Conservation (phyloP, 73 alveolate genomes). For the Urostyla sp. region DNA sequence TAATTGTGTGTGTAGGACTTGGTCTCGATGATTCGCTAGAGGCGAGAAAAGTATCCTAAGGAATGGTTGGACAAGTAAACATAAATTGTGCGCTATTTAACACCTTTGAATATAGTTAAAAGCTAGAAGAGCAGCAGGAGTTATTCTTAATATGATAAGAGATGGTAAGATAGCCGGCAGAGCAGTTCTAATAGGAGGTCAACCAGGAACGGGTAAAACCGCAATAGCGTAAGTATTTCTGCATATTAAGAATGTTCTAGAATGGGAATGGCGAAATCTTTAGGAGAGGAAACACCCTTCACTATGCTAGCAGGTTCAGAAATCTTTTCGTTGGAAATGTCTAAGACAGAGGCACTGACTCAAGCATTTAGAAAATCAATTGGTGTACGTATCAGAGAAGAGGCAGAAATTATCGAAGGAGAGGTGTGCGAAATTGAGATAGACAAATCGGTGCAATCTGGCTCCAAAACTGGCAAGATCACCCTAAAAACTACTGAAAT, state of each 20-base stretch:
- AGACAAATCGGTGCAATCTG: slow-evolving; percentile 92
- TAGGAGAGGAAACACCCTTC: slow-evolving; percentile 95
- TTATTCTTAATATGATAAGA: slow-evolving; percentile 84
- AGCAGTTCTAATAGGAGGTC: slow-evolving; percentile 98
- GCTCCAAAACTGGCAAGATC: slow-evolving; percentile 91
- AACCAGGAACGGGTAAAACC: slow-evolving; percentile 99
- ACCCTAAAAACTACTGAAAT: slow-evolving; percentile 98
- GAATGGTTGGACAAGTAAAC: slow-evolving; percentile 98
- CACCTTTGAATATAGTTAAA: slow-evolving; percentile 62
- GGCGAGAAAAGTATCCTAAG: slow-evolving; percentile 96
- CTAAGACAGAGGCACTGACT: slow-evolving; percentile 98
- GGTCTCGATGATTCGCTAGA: slow-evolving; percentile 96
- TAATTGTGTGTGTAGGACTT: slow-evolving; percentile 67
- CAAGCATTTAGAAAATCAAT: slow-evolving; percentile 98
- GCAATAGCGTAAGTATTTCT: slow-evolving; percentile 74
- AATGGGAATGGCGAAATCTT: slow-evolving; percentile 98
- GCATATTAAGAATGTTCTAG: slow-evolving; percentile 2
- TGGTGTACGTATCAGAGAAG: slow-evolving; percentile 98
- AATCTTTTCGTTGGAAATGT: slow-evolving; percentile 97
- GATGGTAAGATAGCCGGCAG: slow-evolving; percentile 98
- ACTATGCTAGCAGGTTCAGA: slow-evolving; percentile 99
- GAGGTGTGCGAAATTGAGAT: slow-evolving; percentile 99
- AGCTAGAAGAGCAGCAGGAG: slow-evolving; percentile 97
- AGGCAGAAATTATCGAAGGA: slow-evolving; percentile 99
- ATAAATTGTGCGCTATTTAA: background rate